A percentile compares a stretch with the other conserved stretches of the same genome.
Conservation (phyloP, 805 yeast species). For the Sugiyamaella marilandica region DNA sequence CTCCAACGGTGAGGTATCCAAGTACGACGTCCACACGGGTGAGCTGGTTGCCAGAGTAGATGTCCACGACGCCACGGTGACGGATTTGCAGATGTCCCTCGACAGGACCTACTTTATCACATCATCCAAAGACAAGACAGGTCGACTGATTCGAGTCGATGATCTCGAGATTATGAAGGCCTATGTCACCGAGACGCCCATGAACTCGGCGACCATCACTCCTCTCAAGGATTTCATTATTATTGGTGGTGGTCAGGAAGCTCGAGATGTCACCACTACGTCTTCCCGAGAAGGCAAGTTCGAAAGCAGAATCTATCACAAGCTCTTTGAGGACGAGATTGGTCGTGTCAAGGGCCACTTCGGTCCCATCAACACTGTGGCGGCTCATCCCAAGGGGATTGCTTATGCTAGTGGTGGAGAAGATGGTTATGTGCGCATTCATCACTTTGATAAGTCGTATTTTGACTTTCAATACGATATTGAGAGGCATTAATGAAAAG, state of each 20-base stretch:
- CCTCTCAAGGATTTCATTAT: slow-evolving; percentile 88
- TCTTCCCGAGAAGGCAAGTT: slow-evolving; percentile 90
- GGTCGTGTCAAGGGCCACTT: slow-evolving; percentile 98
- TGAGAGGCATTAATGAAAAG: slow-evolving; percentile 37
- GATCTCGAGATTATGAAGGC: slow-evolving; percentile 65
- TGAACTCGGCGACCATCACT: slow-evolving; percentile 92
- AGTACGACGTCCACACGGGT: slow-evolving; percentile 74
- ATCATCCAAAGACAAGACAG: slow-evolving; percentile 85
- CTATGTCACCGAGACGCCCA: slow-evolving; percentile 83
- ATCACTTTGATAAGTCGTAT: slow-evolving; percentile 87
- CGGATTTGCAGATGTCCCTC: slow-evolving; percentile 85
- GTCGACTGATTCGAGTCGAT: slow-evolving; percentile 74
- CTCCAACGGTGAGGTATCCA: slow-evolving; percentile 78
- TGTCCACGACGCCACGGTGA: slow-evolving; percentile 69
- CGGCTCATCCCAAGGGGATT: slow-evolving; percentile 90
- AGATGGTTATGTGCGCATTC: slow-evolving; percentile 95
- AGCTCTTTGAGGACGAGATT: slow-evolving; percentile 89
- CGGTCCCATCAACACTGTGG: slow-evolving; percentile 94
- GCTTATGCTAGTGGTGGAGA: slow-evolving; percentile 97
- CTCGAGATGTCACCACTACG: slow-evolving; percentile 97
- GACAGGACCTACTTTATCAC: slow-evolving; percentile 89
- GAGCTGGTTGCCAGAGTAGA: slow-evolving; percentile 53
- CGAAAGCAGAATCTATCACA: slow-evolving; percentile 94
- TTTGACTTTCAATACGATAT: slow-evolving; percentile 91
- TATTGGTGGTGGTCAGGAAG: slow-evolving; percentile 99